Evolutionary conservation across 75 land plant species (phyloP), one percentile per base, ranked within the genome.

Genomic region (Picea glauca): DNA sequence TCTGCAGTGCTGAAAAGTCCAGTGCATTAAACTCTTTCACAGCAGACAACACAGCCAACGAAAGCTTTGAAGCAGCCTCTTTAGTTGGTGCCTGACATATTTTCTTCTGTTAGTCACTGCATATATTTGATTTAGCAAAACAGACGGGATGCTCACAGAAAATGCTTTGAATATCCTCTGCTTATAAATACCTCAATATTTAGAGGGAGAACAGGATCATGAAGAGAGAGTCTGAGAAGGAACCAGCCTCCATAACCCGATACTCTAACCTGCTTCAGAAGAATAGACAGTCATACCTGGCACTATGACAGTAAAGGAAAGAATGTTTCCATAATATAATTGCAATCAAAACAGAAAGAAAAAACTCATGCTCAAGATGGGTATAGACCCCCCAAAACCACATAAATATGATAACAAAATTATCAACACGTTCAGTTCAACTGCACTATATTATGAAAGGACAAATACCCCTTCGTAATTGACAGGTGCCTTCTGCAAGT

Each of bases 201-300:
- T 74, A 97, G 86, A 8, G 99, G 99, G 59, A 97, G 92, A 64
- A 95, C 99, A 66, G 99, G 98, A 65, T 97, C 99, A 77, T 97
- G 99, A 38, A 97, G 91, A 54, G 99, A 97, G 12, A 97, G 91
- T 78, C 99, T 93, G 78, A 97, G 83, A 72, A 97, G 90, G 81
- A 97, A 97, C 99, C 99, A 97, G 12, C 99, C 99, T 66, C 98
- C 98, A 97, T 87, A 83, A 26, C 98, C 98, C 57, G 99, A 97
- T 62, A 93, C 98, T 76, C 99, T 86, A 26, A 95, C 83, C 99
- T 97, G 88, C 26, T 77, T 40, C 31, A 32, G 54, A 13, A 78
- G 77, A 30, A 66, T 8, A 72, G 72, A 5, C 60, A 66, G 61
- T 31, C 80, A 63, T 78, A n/a, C 13, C 18, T 32, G 17, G 62